These are phyloP conservation scores for Xylariomycetidae sp. DNA, from an alignment of 2,329 filamentous ascomycete species.

Conservation along the genomic window DNA sequence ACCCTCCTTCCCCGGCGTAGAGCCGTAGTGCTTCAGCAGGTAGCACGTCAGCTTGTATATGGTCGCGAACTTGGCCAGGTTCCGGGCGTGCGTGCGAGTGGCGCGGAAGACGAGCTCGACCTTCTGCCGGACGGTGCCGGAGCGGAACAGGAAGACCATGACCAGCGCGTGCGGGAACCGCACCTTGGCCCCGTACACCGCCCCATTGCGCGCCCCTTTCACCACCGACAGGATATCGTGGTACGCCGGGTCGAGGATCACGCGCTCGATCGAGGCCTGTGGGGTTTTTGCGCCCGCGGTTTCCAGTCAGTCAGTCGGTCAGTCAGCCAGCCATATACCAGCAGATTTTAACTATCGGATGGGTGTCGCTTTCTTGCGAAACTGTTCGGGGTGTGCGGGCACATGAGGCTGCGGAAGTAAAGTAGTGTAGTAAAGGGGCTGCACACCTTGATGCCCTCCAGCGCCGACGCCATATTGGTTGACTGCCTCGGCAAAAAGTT, in stretches of 20 bases:
- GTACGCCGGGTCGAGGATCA: slow-evolving; percentile 78
- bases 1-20: slow-evolving; percentile 56
- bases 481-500: no score
- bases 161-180: slow-evolving; percentile 97
- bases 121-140: slow-evolving; percentile 82
- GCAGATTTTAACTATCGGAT: no score
- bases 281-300: slow-evolving; percentile 6
- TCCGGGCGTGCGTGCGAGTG: slow-evolving; percentile 84
- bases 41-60: slow-evolving; percentile 86
- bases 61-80: slow-evolving; percentile 85
- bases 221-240: slow-evolving; percentile 79
- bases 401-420: no score
- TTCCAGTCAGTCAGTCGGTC: no score
- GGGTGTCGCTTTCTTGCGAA: no score
- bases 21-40: slow-evolving; percentile 59
- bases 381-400: no score
- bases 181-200: slow-evolving; percentile 95
- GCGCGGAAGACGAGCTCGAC: slow-evolving; percentile 72
- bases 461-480: no score
- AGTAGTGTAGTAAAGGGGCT: no score
- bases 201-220: slow-evolving; percentile 94
- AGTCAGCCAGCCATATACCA: no score
- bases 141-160: slow-evolving; percentile 96
- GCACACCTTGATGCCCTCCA: no score
- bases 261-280: slow-evolving; percentile 66